Evolutionary conservation across 495 filamentous ascomycete genomes (phyloP), one percentile per base, ranked within the genome.

Genomic region (Penicillium cosmopolitanum): DNA sequence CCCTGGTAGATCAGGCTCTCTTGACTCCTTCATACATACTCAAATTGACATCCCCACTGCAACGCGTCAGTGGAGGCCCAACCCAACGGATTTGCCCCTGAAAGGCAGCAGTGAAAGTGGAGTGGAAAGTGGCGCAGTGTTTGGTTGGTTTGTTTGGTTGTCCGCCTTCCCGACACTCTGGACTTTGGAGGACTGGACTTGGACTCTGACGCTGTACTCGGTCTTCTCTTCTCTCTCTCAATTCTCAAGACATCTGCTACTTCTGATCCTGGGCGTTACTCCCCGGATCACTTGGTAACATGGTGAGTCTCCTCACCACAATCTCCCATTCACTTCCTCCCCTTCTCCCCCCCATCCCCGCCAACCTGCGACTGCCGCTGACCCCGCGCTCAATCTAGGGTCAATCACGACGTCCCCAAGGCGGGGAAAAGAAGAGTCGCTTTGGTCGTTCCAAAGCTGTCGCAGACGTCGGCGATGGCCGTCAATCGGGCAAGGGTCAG

Each of bases 401-500:
- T 66, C 76, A 79, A 51, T 80, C 78, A 72, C 76, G 78, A 76
- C 76, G 78, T 68, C 78, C 76, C 51, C 73, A 50, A 56, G 77
- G 77, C 52, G 76, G 78, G 59, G 78, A 79, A 63, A 79, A 80
- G 73, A 79, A 78, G 68, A 77, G 74, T 65, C 75, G 77, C 15
- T 80, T 80, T 57, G 78, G 78, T 61, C 78, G 78, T 64, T 74
- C 71, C 55, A 80, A 80, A 66, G 76, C 70, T 21, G 69, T 64
- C 56, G 76, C 76, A 55, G 78, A 80, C 61, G 70, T 77, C 40
- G 75, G 78, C 61, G 78, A 79, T 65, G 76, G 75, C 19, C 75
- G 78, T 46, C 66, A 70, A 64, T 53, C 71, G 59, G 79, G 81
- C 63, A 85, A 86, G 67, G 79, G 84, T 42, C 90, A 89, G 75